A percentile compares a stretch with the other conserved stretches of the same genome.
Conservation (phyloP, 768 basidiomycete species). For the Panellus pusillus region DNA sequence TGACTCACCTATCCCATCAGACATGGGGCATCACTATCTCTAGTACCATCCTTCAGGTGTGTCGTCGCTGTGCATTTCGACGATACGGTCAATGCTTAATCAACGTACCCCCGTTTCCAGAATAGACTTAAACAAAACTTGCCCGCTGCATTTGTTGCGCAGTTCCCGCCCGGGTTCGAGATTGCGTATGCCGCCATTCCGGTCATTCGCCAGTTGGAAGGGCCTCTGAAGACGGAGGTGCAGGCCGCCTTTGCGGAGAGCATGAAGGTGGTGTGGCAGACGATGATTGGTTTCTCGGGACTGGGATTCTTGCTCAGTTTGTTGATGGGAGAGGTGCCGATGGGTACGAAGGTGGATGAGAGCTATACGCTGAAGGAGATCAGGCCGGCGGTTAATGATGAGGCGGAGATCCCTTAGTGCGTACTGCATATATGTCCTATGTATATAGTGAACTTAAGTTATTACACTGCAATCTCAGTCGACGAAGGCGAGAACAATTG, state of each 20-base stretch:
- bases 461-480: no score
- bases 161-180: slow-evolving; percentile 1
- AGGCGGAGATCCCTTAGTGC: no score
- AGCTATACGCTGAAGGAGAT: slow-evolving; percentile 28
- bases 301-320: slow-evolving; percentile 36
- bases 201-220: slow-evolving; percentile 18
- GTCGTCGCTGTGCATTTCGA: not conserved
- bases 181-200: slow-evolving; percentile 11
- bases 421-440: no score
- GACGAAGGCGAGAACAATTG: no score
- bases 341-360: slow-evolving; percentile 31
- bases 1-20: not conserved
- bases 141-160: not conserved
- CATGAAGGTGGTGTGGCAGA: slow-evolving; percentile 40
- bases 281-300: slow-evolving; percentile 38
- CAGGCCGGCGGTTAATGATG: no score
- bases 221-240: slow-evolving; percentile 29
- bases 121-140: slow-evolving; percentile 34
- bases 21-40: slow-evolving; percentile 23
- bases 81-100: not conserved
- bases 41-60: slow-evolving; percentile 32
- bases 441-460: no score
- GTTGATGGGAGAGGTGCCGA: slow-evolving; percentile 33
- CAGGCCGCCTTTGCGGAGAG: slow-evolving; percentile 40
- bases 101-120: slow-evolving; percentile 21